These are phyloP conservation scores for Aleurites moluccanus DNA, from an alignment of 441 rosid genomes.

Conservation along the genomic window DNA sequence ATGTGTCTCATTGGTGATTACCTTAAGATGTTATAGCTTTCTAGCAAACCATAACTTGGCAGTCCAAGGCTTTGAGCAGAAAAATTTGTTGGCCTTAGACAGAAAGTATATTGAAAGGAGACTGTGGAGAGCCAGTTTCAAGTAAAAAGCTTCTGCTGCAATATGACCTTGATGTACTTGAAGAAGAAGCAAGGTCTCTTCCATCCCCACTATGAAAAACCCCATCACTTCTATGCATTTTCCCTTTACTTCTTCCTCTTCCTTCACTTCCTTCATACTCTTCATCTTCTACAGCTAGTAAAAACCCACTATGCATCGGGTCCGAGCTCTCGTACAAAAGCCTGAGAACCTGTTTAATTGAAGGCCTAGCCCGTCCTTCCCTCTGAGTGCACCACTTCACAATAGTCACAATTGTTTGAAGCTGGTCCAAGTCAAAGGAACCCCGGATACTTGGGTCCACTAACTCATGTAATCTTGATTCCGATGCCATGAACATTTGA, in stretches of 20 bases:
- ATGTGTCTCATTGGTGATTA: background rate
- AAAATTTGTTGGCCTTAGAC: constrained; percentile 38
- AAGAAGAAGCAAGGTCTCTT: constrained; percentile 77
- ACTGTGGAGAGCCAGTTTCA: constrained; percentile 84
- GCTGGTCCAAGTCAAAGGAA: constrained; percentile 68
- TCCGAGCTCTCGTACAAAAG: constrained; percentile 84
- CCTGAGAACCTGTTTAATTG: constrained; percentile 82
- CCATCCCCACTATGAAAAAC: constrained; percentile 61
- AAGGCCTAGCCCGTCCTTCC: constrained; percentile 81
- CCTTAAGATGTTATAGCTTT: constrained; percentile 23
- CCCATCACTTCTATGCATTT: constrained; percentile 45
- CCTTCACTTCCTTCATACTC: constrained; percentile 64
- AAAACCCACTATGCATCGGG: constrained; percentile 69
- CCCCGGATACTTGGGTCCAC: constrained; percentile 65
- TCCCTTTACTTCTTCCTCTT: constrained; percentile 67
- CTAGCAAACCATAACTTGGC: constrained; percentile 24
- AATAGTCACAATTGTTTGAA: constrained; percentile 56
- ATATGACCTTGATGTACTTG: constrained; percentile 91
- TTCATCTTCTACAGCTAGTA: constrained; percentile 64
- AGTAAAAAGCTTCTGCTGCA: constrained; percentile 87
- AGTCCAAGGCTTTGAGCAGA: constrained; percentile 22
- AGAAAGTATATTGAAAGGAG: constrained; percentile 58
- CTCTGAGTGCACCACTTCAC: constrained; percentile 90
- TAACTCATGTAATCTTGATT: constrained; percentile 54
- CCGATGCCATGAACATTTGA: constrained; percentile 54